A percentile compares a stretch with the other conserved stretches of the same genome.
phyloP scores from a whole-genome alignment of 306 rosid species.

The Acacia crassicarpa region DNA sequence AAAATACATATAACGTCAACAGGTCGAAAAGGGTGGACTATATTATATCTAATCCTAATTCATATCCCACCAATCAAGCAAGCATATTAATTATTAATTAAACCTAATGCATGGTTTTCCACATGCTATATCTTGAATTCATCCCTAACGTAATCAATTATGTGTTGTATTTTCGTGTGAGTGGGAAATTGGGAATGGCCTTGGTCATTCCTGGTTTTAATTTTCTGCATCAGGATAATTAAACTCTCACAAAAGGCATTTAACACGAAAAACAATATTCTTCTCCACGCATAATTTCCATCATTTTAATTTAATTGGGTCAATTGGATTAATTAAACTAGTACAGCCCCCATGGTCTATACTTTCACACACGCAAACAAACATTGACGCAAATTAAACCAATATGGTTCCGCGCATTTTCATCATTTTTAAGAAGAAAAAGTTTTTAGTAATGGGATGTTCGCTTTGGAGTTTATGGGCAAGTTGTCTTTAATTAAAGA shows the following conservation, averaged over 20 bases:
- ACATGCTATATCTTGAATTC: neutral
- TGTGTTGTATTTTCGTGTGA: no score
- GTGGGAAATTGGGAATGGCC: no score
- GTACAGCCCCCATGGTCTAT: neutral
- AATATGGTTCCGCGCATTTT: neutral
- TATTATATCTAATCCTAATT: neutral
- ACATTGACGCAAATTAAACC: neutral
- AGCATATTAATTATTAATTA: neutral
- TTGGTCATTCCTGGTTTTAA: no score
- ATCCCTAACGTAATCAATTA: neutral
- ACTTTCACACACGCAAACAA: neutral
- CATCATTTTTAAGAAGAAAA: neutral
- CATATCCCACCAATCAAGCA: slow-evolving; percentile 3
- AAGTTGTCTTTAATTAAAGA: neutral
- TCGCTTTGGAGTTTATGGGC: neutral
- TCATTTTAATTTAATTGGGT: no score
- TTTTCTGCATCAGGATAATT: no score
- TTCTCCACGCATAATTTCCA: no score
- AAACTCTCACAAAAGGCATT: no score
- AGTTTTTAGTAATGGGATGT: neutral
- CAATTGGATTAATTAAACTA: no score
- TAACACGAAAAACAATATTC: no score
- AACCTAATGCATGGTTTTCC: neutral
- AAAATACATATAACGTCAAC: neutral
- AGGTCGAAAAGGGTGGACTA: neutral